Base-by-base conservation (phyloP, 306 rosid genomes). In the Biancaea sappan region DNA sequence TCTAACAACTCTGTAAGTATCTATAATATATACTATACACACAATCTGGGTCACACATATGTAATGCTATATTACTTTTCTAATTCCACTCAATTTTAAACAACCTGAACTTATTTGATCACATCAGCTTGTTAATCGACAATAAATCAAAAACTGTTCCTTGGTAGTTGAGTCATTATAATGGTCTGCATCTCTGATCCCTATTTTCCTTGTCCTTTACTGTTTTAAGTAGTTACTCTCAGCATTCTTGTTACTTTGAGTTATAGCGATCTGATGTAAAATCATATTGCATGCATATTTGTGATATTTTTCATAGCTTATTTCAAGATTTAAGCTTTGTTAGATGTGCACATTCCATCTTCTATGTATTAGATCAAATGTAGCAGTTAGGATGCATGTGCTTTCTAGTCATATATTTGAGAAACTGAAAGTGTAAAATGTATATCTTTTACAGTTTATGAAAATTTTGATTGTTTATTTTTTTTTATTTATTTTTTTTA, bases 1-100 rank as follows among this genome's bases (percentile, higher is more conserved):
- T 75, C 92, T 92, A 68, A 8, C 67, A 73, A 72, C 85, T 46
- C 96, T 94, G 99, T 94, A 81, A 92, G 99, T 87, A 71, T 85
- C 76, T 35, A 76, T 57, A 58, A 74, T 50, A 56, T 34, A 12
- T 54, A 53, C 21, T n/a, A 50, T 51, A 28, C 54, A 12, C 62
- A 75, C 24, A 64, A 63, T 67, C 19, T 71, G 15, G 29, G 32
- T 52, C 48, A 57, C 37, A 47, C 7, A 18, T 64, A 41, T 10
- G 22, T 32, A 40, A 28, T 40, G 13, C 22, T 44, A 19, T 43
- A 14, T 8, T 11, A 19, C 46, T 7, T 64, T 35, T 59, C 46
- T 29, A 50, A 43, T 53, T 40, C 9, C 34, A 31, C 38, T 35
- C 18, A 66, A n/a, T 11, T 66, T 44, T 38, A 48, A 35, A 47